Evolutionary conservation across 257 asterid genomes (phyloP).

Genomic region (Datura wrightii): DNA sequence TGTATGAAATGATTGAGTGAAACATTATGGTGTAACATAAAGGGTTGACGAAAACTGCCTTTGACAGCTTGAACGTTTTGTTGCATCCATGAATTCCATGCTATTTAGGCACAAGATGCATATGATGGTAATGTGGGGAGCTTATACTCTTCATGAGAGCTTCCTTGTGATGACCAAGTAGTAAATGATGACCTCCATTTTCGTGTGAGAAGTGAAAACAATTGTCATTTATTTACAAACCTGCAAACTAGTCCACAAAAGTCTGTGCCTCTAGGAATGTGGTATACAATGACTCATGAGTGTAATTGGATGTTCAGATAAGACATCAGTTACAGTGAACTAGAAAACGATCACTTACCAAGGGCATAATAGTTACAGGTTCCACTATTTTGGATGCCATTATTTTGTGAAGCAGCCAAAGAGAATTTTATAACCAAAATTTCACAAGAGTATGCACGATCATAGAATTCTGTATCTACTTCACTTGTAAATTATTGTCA

Average conservation of each 20-base stretch:
- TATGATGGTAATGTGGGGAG: not conserved
- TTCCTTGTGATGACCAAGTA: not conserved
- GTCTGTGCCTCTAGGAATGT: not conserved
- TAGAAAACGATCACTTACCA: not conserved
- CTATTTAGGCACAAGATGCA: slow-evolving; percentile 25
- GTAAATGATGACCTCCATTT: not conserved
- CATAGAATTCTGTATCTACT: not conserved
- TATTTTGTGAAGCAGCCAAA: not conserved
- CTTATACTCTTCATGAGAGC: not conserved
- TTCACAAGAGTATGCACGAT: not conserved
- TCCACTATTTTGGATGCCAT: not conserved
- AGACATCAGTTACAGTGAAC: not conserved
- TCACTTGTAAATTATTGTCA: slow-evolving; percentile 3
- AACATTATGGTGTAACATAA: not conserved
- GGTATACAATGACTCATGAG: not conserved
- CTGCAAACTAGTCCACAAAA: not conserved
- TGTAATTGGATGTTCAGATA: not conserved
- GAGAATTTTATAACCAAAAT: not conserved
- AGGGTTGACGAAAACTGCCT: not conserved
- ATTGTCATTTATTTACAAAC: not conserved
- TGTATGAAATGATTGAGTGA: not conserved
- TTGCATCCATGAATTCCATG: slow-evolving; percentile 14
- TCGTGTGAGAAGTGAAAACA: not conserved
- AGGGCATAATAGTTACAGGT: not conserved
- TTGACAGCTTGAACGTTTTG: slow-evolving; percentile 22